Percentiles rank a stretch among this genome's conserved stretches.
Conservation (phyloP, 2,329 filamentous ascomycete genomes). For the Fusarium proliferatum region DNA sequence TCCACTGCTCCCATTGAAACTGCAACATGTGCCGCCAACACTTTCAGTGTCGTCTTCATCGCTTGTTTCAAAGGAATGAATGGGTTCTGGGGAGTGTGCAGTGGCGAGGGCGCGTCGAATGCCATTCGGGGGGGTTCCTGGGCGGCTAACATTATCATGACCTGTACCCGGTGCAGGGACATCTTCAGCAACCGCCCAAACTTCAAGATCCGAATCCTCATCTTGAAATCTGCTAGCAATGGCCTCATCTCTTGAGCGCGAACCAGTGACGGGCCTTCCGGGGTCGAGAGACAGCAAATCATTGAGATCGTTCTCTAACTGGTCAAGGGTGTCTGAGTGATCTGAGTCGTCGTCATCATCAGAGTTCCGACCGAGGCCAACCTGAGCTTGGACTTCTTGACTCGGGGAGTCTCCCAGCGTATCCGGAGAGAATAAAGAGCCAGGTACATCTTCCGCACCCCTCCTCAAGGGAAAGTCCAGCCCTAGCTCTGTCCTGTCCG, state of each 20-base stretch:
- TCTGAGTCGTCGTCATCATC: not conserved
- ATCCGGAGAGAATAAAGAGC: not conserved
- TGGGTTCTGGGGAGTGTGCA: too few relatives aligned
- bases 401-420: not conserved
- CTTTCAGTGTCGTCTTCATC: not conserved
- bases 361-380: not conserved
- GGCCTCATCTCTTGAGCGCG: not conserved
- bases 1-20: not conserved
- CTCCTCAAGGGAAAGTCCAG: not conserved
- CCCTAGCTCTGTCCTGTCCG: not conserved
- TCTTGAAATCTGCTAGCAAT: not conserved
- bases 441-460: not conserved
- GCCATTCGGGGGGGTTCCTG: not conserved
- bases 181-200: not conserved
- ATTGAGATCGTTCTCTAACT: not conserved
- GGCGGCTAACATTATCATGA: not conserved
- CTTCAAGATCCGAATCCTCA: not conserved
- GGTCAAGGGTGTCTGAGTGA: not conserved
- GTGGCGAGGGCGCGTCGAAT: not conserved
- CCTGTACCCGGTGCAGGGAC: not conserved
- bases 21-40: not conserved
- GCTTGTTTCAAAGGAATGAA: not conserved
- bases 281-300: not conserved
- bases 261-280: not conserved
- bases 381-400: not conserved